Conservation (phyloP, 768 basidiomycete genomes). For the Auriscalpium microsporum region DNA sequence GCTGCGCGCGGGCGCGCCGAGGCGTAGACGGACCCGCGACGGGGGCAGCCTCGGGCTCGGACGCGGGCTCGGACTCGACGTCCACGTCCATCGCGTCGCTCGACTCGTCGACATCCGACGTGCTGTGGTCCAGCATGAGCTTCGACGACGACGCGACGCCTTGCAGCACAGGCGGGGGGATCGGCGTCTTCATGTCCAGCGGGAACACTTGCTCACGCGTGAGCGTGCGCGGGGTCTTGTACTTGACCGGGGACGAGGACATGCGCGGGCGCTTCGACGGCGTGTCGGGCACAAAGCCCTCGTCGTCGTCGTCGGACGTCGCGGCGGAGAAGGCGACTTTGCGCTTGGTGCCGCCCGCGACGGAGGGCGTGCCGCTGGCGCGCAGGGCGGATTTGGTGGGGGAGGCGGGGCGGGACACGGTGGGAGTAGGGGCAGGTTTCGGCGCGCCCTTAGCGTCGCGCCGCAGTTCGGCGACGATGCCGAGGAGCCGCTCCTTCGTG, state of each 20-base stretch:
- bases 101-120: not conserved
- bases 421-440: not conserved
- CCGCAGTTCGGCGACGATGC: not conserved
- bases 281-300: conserved; percentile 6
- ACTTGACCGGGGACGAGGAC: not conserved
- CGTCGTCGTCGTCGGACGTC: not conserved
- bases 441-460: not conserved
- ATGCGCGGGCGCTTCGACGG: conserved; percentile 9
- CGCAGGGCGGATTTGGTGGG: conserved; percentile 13
- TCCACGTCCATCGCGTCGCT: not conserved
- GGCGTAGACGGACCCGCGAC: conserved; percentile 13
- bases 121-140: not conserved
- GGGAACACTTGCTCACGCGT: not conserved
- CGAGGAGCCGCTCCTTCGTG: not conserved
- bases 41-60: conserved; percentile 1
- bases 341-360: conserved; percentile 3
- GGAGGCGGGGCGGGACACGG: conserved; percentile 3
- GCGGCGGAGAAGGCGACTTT: conserved; percentile 4
- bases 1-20: not conserved
- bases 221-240: not conserved
- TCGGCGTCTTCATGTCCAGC: not conserved
- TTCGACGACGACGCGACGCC: not conserved
- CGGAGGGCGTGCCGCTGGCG: not conserved
- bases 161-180: conserved; percentile 4
- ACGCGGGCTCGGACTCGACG: not conserved